These are phyloP conservation scores for Triticum turgidum DNA, from an alignment of 176 grass and related monocot species.

Conservation along the genomic window DNA sequence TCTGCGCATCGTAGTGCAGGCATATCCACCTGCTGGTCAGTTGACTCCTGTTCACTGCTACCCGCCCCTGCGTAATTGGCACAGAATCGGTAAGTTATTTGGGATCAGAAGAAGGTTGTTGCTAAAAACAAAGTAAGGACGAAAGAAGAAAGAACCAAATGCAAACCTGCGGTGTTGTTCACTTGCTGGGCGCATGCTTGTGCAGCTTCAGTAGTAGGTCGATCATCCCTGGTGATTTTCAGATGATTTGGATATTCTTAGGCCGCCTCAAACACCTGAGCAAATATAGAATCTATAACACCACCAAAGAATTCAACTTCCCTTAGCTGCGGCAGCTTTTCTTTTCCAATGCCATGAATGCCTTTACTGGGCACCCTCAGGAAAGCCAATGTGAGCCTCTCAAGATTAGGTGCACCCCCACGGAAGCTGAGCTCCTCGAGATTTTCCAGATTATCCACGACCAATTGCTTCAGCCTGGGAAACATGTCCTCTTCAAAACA, in stretches of 20 bases:
- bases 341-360: not conserved
- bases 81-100: too few species aligned
- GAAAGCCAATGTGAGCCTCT: conserved; percentile 20
- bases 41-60: too few species aligned
- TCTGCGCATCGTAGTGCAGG: too few species aligned
- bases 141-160: too few species aligned
- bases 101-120: too few species aligned
- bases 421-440: conserved; percentile 19
- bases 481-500: not conserved
- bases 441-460: not conserved
- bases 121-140: too few species aligned
- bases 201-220: not conserved
- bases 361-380: not conserved
- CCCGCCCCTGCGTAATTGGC: too few species aligned
- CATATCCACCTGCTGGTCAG: accelerated
- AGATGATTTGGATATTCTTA: not conserved
- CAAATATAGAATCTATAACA: not conserved
- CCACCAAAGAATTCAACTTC: conserved; percentile 9
- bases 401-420: not conserved
- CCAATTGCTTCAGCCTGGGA: not conserved
- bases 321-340: not conserved
- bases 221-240: not conserved
- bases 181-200: too few species aligned
- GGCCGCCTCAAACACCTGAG: not conserved
- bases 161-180: too few species aligned